Base-by-base conservation (phyloP, 2,329 filamentous ascomycete species). In the Beauveria varroae region DNA sequence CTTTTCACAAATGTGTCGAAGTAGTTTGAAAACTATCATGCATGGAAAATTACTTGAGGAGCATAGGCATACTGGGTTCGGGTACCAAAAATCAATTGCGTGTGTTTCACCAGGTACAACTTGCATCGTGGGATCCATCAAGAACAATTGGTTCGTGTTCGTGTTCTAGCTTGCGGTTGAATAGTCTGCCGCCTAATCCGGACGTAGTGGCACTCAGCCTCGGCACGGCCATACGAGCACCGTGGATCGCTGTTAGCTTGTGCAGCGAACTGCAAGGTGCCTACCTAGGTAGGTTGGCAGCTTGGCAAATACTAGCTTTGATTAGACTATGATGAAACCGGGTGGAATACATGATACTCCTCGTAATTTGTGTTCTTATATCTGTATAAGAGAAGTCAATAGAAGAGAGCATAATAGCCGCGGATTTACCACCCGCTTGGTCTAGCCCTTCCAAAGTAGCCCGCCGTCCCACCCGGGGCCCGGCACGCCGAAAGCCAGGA, bases 41-140 rank as follows among this genome's bases (percentile, higher is more conserved):
- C 44, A 46, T 30, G 47, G 28, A 37, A 22, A n/a, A 43, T 52
- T 51, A 37, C 34, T 37, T 37, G 28, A 30, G 46, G 46, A 30
- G 55, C 46, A 52, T 30, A 44, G 34, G 56, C 37, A 59, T 52
- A 52, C 47, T 58, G 57, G 56, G 46, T 51, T 51, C n/a, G 8
- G 43, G 44, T 24, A 26, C 26, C 10, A 34, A 44, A 59, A 59
- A 52, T n/a, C 44, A 44, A 52, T 34, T 30, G 20, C 18, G 14
- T 24, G 34, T 51, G 47, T 59, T 59, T 52, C 26, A 24, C 30
- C 34, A 28, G 34, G 24, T 46, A 3, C 7, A 53, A 52, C 50
- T 52, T 52, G n/a, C 24, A 50, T 3, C 14, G 5, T 7, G 6
- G 14, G 7, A n/a, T 22, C 28, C 16, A 18, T 24, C n/a, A 37